Evolutionary conservation across 2,329 filamentous ascomycete species (phyloP), one percentile per base, ranked within the genome.

Genomic region (Colletotrichum filicis): DNA sequence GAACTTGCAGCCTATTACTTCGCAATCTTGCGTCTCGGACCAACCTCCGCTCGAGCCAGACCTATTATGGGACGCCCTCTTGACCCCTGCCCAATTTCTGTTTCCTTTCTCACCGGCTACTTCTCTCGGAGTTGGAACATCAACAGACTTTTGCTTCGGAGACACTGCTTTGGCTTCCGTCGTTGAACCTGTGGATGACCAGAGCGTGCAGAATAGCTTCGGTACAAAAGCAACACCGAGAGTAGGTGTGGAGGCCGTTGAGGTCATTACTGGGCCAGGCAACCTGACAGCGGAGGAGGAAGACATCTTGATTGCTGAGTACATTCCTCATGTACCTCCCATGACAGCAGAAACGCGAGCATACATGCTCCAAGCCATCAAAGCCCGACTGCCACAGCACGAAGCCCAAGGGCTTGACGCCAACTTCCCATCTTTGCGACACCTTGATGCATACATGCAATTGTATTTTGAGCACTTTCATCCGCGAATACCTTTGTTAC

Each of bases 51-150:
- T 63, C 42, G 60, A 63, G 42, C 42, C 37, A 63, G 60, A 52
- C n/a, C 60, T 63, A 19, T 26, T 22, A 5, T 63, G 60, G 60
- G 60, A 63, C 19, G 42, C 60, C 26, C 60, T 63, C 60, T 35
- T 63, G 16, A 63, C 60, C 46, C 60, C 60, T 6, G 60, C 42
- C 5, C 60, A 55, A 32, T 63, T 55, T 24, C 60, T 63, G 60
- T 52, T 63, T 19, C 60, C 60, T 9, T 63, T 63, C 60, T 63
- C 60, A 24, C 60, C 60, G 14, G 26, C 53, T 42, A 46, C 60
- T n/a, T 63, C 46, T n/a, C 26, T 63, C 30, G 60, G 46, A 24
- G 3, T 42, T 6, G 60, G 60, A 6, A 19, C 8, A 24, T n/a
- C 49, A 24, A 53, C 49, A 53, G 16, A 53, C 8, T 53, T 53